Evolutionary conservation across 2,329 filamentous ascomycete species (phyloP).

Genomic region (Pseudocercospora crystallina): DNA sequence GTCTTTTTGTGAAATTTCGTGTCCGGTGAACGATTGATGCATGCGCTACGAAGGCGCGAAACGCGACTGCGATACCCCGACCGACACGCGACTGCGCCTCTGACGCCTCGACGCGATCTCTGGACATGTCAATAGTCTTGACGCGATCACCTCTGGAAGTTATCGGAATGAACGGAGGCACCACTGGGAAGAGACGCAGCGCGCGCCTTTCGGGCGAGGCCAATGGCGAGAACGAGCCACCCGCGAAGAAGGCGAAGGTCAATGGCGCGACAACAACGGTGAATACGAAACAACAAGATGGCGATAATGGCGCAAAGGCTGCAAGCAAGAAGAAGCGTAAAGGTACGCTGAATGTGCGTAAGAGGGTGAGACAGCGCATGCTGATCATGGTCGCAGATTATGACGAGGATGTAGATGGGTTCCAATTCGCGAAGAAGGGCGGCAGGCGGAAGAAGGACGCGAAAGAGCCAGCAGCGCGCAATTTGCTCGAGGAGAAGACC

Average conservation of each 20-base stretch:
- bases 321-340: conserved; percentile 39
- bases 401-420: conserved; percentile 50
- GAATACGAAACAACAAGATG: conserved; percentile 34
- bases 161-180: conserved; percentile 50
- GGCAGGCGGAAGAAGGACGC: conserved; percentile 25
- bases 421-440: conserved; percentile 46
- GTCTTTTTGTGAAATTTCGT: no score
- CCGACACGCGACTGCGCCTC: conserved; percentile 14
- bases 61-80: conserved; percentile 8
- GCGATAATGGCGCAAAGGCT: conserved; percentile 31
- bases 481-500: conserved; percentile 14
- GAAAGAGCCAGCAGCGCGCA: conserved; percentile 31
- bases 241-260: conserved; percentile 43
- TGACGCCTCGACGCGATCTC: conserved; percentile 4
- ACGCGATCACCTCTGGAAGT: conserved; percentile 45
- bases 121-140: conserved; percentile 39
- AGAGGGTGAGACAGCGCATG: background rate
- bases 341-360: conserved; percentile 20
- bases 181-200: conserved; percentile 48
- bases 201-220: conserved; percentile 44
- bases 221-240: conserved; percentile 45
- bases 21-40: background rate
- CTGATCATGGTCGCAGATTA: conserved; percentile 27
- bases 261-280: conserved; percentile 37
- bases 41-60: conserved; percentile 11